Conservation (phyloP, 2,329 filamentous ascomycete species). For the Aureobasidium vineae region DNA sequence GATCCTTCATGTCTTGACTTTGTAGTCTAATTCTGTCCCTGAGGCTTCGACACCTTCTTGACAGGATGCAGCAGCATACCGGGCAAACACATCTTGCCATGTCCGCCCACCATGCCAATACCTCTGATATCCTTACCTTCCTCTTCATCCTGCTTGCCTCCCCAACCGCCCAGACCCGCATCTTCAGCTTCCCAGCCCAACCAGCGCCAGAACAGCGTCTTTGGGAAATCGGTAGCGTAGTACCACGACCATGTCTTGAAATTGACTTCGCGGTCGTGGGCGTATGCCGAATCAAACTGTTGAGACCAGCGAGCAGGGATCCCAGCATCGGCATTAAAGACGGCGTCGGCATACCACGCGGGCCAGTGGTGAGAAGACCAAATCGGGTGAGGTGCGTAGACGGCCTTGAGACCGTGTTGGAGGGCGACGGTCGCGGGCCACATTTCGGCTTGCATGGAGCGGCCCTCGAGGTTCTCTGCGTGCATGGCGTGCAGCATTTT, state of each 20-base stretch:
- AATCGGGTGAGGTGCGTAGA: conserved; percentile 84
- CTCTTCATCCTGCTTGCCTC: conserved; percentile 31
- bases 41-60: conserved; percentile 50
- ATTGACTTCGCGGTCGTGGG: conserved; percentile 77
- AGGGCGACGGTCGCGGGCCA: conserved; percentile 85
- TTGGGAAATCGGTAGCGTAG: conserved; percentile 79
- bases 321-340: conserved; percentile 68
- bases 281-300: conserved; percentile 45
- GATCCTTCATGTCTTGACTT: background rate
- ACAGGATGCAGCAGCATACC: conserved; percentile 88
- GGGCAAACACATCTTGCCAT: conserved; percentile 82
- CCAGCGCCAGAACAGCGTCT: conserved; percentile 82
- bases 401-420: conserved; percentile 89
- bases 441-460: conserved; percentile 95
- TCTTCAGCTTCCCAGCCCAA: conserved; percentile 77
- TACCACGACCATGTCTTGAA: conserved; percentile 87
- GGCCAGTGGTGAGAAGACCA: conserved; percentile 89
- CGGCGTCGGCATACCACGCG: conserved; percentile 68
- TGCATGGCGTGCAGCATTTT: conserved; percentile 85
- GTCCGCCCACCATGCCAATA: conserved; percentile 53
- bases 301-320: conserved; percentile 54
- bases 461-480: conserved; percentile 79
- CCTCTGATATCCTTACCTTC: conserved; percentile 24
- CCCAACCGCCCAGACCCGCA: conserved; percentile 67
- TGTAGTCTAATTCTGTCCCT: background rate